Conservation (phyloP, 2,329 filamentous ascomycete species). For the Zymoseptoria tritici region DNA sequence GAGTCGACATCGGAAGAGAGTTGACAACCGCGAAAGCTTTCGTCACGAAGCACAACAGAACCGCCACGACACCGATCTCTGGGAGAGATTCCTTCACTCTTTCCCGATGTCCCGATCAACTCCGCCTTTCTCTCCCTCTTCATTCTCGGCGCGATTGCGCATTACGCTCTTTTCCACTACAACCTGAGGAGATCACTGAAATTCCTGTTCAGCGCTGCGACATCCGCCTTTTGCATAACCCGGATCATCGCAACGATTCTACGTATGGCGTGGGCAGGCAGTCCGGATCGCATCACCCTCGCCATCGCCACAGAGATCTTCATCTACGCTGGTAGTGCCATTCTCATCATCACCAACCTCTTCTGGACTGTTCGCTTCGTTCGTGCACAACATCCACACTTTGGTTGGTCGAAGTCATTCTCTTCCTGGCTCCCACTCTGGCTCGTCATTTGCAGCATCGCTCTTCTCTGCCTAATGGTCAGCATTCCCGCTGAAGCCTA, state of each 20-base stretch:
- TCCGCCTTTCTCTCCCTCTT: conserved; percentile 57
- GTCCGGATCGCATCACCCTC: conserved; percentile 37
- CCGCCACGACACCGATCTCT: conserved; percentile 36
- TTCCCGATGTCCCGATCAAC: conserved; percentile 58
- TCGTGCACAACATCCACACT: conserved; percentile 60
- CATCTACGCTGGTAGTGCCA: conserved; percentile 63
- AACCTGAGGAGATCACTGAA: conserved; percentile 49
- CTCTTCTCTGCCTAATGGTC: conserved; percentile 56
- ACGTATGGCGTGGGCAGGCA: conserved; percentile 49
- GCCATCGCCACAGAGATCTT: conserved; percentile 59
- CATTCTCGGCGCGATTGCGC: conserved; percentile 43
- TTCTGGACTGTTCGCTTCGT: conserved; percentile 69
- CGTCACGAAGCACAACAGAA: not conserved
- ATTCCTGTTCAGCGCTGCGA: conserved; percentile 51
- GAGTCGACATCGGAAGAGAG: too few relatives aligned
- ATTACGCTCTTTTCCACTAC: conserved; percentile 52
- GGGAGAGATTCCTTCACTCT: conserved; percentile 51
- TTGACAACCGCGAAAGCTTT: too few relatives aligned
- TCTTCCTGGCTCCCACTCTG: conserved; percentile 44
- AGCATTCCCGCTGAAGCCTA: conserved; percentile 59
- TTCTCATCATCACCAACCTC: conserved; percentile 72
- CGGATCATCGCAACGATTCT: conserved; percentile 42
- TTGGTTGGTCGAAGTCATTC: conserved; percentile 59
- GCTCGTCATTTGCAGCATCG: conserved; percentile 51
- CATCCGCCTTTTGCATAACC: conserved; percentile 50